These are phyloP conservation scores for Fusarium subglutinans DNA, from an alignment of 2,329 filamentous ascomycete species.

Conservation along the genomic window DNA sequence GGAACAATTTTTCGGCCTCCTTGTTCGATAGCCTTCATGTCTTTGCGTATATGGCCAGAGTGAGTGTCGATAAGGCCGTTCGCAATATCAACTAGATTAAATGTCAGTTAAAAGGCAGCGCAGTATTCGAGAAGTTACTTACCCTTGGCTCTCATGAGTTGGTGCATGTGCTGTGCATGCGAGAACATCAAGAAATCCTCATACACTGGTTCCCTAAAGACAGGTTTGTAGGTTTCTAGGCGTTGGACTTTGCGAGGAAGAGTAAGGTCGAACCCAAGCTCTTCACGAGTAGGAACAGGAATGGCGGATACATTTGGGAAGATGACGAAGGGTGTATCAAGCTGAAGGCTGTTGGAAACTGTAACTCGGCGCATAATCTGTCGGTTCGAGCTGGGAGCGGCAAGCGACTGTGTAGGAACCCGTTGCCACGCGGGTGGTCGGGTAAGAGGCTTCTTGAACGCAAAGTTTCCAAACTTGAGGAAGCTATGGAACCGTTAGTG, in stretches of 20 bases:
- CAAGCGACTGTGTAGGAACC: conserved; percentile 41
- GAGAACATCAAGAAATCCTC: conserved; percentile 1
- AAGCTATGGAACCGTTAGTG: conserved; percentile 33
- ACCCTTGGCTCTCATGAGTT: conserved; percentile 46
- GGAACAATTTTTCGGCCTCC: conserved; percentile 36
- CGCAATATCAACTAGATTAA: conserved; percentile 37
- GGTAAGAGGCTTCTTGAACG: conserved; percentile 21
- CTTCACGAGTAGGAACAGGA: not conserved
- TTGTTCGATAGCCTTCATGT: conserved; percentile 8
- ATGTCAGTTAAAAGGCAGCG: conserved; percentile 14
- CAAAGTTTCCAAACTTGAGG: conserved; percentile 35
- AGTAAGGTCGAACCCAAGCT: conserved; percentile 12
- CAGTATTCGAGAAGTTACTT: not conserved
- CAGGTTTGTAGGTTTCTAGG: not conserved
- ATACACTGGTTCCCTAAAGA: not conserved
- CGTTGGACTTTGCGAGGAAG: conserved; percentile 20
- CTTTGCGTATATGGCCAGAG: conserved; percentile 12
- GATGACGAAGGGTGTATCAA: not conserved
- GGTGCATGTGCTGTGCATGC: conserved; percentile 14
- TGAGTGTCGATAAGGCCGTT: conserved; percentile 36
- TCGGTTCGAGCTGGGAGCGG: conserved; percentile 36
- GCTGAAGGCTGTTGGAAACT: conserved; percentile 4
- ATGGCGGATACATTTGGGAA: not conserved
- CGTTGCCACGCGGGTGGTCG: conserved; percentile 47
- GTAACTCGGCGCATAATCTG: conserved; percentile 49